Evolutionary conservation across 208 protist species (phyloP).

Genomic region (Entamoeba moshkovskii): DNA sequence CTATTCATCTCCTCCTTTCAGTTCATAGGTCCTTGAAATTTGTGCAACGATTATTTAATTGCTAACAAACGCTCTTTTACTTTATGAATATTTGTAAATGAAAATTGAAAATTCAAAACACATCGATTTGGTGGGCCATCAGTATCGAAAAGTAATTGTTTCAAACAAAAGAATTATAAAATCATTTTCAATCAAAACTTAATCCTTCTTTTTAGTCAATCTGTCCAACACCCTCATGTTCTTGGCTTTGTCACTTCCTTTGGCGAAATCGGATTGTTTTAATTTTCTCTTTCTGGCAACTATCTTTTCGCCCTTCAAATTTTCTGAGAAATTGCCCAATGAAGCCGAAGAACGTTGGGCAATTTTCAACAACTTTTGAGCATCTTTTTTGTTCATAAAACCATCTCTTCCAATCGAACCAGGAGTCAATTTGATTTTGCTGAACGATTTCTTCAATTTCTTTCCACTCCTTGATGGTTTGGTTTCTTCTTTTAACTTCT

Average conservation of each 20-base stretch:
- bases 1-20: no score
- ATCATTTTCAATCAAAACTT: no score
- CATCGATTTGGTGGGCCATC: no score
- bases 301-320: neutral
- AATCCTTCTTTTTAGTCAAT: neutral
- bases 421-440: neutral
- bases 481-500: neutral
- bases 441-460: neutral
- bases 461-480: neutral
- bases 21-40: no score
- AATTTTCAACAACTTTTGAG: neutral
- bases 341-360: neutral
- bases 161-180: no score
- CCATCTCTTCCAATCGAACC: neutral
- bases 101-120: no score
- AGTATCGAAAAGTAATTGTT: no score
- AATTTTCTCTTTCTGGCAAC: neutral
- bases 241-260: neutral
- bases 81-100: no score
- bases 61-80: no score
- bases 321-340: neutral
- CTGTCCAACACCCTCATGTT: neutral
- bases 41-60: no score
- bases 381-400: neutral
- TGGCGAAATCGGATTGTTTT: neutral